Evolutionary conservation across 345 rosid species (phyloP).

Genomic region (Acer campestre): DNA sequence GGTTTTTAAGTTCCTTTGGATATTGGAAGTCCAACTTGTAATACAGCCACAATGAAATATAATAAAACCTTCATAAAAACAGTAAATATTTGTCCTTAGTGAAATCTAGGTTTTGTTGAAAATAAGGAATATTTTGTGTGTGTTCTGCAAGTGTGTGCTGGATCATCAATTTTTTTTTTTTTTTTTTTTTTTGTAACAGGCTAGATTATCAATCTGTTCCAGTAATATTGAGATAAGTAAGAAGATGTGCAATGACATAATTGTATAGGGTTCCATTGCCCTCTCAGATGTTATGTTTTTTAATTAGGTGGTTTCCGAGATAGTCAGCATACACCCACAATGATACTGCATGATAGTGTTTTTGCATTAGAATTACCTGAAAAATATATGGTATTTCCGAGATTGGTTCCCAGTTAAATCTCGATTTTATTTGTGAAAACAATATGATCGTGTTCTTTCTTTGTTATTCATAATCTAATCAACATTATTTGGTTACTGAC

Average conservation of each 20-base stretch:
- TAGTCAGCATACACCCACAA: background rate
- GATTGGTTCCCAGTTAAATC: background rate
- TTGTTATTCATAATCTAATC: background rate
- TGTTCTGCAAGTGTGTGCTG: background rate
- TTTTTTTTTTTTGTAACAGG: too few species aligned
- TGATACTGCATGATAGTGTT: background rate
- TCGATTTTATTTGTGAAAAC: background rate
- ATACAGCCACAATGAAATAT: background rate
- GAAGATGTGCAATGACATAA: background rate
- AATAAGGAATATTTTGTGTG: background rate
- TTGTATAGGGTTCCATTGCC: background rate
- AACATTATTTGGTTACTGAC: background rate
- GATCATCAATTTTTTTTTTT: background rate
- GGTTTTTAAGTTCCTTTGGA: background rate
- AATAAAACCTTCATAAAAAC: background rate
- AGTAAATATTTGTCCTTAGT: background rate
- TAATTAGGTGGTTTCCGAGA: background rate
- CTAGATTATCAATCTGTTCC: background rate
- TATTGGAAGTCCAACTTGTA: background rate
- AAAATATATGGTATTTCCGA: background rate
- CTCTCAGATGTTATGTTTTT: background rate
- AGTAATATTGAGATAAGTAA: background rate
- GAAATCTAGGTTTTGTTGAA: background rate
- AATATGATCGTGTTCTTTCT: background rate
- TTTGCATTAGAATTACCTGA: background rate